Evolutionary conservation across 2,329 filamentous ascomycete species (phyloP), one percentile per base, ranked within the genome.

Genomic region (Aspergillus carbonarius): DNA sequence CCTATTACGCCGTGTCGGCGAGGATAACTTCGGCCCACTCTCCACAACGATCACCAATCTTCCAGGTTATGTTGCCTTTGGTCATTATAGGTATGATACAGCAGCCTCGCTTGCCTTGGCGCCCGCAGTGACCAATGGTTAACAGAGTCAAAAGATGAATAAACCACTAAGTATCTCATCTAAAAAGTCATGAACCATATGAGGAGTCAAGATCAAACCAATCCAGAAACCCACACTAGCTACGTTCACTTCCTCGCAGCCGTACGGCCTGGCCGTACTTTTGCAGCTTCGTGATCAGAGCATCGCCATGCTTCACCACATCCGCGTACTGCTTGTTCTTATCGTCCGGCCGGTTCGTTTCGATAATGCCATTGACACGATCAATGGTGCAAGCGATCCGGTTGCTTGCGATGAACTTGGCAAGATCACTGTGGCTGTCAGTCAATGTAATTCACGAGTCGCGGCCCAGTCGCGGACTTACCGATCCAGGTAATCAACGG

Each of bases 271-370:
- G 95, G 46, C 95, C 95, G 76, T 99, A 99, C 83, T 99, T 99
- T 81, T 99, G 95, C 68, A 99, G 82, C 84, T 99, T 99, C 59
- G 95, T 99, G 75, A 99, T 98, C 63, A 99, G 84, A 78, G 96
- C 91, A 77, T 99, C 95, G 32, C 95, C 95, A 75, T 98, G 95
- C 81, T 95, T 95, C 61, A 99, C 92, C 37, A 98, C 92, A 70
- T 99, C 95, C 69, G 93, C 90, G 79, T 99, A 99, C 81, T 99
- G 95, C 85, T 96, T 97, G 84, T 98, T 98, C 88, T 99, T 99
- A 81, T 96, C 93, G 74, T 98, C 95, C 8, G 93, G 93, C 55
- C 95, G 86, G 81, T 97, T 97, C 46, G 95, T 99, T 84, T 98
- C 95, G 70, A 99, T 98, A 68, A 98, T 90, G 66, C 93, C 95